Evolutionary conservation across 1,284 basidiomycete species (phyloP), one percentile per base, ranked within the genome.

Genomic region (Apiotrichum akiyoshidainum): DNA sequence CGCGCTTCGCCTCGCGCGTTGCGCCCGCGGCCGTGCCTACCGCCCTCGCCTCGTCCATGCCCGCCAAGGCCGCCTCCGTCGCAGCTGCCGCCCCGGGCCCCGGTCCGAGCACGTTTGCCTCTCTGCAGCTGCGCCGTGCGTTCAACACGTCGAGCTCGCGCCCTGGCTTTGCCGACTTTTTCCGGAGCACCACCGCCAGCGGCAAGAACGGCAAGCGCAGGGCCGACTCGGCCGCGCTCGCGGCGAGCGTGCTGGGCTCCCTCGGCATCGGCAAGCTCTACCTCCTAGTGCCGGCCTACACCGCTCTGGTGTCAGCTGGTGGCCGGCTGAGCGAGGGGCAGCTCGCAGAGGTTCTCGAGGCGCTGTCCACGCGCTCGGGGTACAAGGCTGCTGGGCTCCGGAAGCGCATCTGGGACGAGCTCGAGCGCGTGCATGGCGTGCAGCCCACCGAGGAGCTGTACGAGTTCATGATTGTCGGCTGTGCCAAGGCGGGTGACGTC

Each of bases 401-500:
- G n/a, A 48, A 56, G 26, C 46, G 56, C 40, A 56, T 67, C 10
- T 64, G 57, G 41, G 54, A 39, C 17, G 65, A 67, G 50, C 35
- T 60, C 14, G 46, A 41, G 5, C 2, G 37, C 35, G 16, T 51
- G 44, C 45, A 51, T 31, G 57, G 57, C 17, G 37, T 52, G 8
- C 34, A 22, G 21, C 46, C 52, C 16, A 16, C 19, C 12, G 51
- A 44, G 17, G 54, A 46, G 17, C 41, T 39, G 19, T 26, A 46
- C 21, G 19, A 49, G 12, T 33, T 40, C 37, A 44, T 48, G 22
- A 21, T 48, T 21, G 12, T 41, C 21, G 51, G 54, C 10, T 44
- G 41, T 21, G 26, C 22, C 3, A 47, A 17, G 16, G 35, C 5
- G 13, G 19, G 49, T 13, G 44, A 46, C 9, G 19, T 37, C 6